Evolutionary conservation across 106 monocot species (phyloP), one percentile per base, ranked within the genome.

Genomic region (Dendrobium officinale): DNA sequence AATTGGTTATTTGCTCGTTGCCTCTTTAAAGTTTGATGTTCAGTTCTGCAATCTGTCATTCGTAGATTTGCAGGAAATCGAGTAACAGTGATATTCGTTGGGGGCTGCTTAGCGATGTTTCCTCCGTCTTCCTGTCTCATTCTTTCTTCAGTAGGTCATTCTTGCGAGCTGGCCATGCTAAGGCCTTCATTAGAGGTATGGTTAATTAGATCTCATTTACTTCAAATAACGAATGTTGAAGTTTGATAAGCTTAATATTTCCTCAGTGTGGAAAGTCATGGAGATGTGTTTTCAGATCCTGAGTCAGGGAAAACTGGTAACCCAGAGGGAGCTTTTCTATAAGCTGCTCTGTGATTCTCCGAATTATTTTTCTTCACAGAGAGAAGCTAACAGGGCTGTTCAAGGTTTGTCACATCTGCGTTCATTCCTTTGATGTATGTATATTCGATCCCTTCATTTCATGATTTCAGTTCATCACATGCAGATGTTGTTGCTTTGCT

Each of bases 181-280:
- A 87, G 80, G 85, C 92, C 78, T 98, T 95, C 70, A 82, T 95
- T 40, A 94, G 94, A 91, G 92, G 98, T 95, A 70, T 18, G 5
- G 22, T 17, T 7, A 44, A 11, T 51, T 0, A 4, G 2, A 1
- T 15, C n/a, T 58, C 8, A 11, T 22, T 37, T 64, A 20, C 10
- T 66, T 47, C 79, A 43, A 11, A 29, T 17, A 31, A 27, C 44
- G 18, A 19, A 16, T 47, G 51, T 33, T 56, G 20, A 55, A 19
- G 17, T 43, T 75, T 78, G 18, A 20, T 49, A 22, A 31, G 17
- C 54, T 56, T 24, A 22, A 4, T 8, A 72, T 66, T 82, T 73
- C 29, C 49, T 40, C 75, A 98, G 98, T 98, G 24, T 98, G 98
- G 98, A 92, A 92, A 77, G 95, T 95, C 51, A 93, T 98, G 95